Base-by-base conservation (phyloP, 129 eudicot species). In the Helianthus tuberosus region DNA sequence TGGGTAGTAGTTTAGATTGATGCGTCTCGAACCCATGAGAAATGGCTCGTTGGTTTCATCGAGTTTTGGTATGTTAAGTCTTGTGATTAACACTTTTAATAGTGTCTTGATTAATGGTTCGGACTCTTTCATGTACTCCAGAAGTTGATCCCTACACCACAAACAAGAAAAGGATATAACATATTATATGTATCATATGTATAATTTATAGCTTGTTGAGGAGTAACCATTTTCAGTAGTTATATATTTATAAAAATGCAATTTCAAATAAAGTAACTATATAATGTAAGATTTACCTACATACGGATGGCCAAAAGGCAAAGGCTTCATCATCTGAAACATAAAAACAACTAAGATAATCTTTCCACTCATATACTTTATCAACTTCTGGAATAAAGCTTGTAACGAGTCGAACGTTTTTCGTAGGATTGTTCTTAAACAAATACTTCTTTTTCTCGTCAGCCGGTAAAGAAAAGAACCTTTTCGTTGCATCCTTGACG, bases 371-470 rank as follows among this genome's bases (percentile, higher is more conserved):
- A 53, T 78, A 57, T 35, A 75, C 91, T 71, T 76, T 81, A 35
- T 88, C 95, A 6, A 77, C 81, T 48, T 77, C 75, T 7, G 91
- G 88, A 62, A 80, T 71, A 48, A 85, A 86, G 80, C 95, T 88
- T 5, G 86, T 75, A 54, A 51, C 66, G 9, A 82, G 72, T 62
- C 83, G 50, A 60, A 85, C 89, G 16, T 75, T 74, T 35, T 70
- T 75, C 8, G 82, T 68, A 2, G 77, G 85, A 15, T 82, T 71
- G 44, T 79, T 79, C n/a, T 79, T 85, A 66, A 75, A 81, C 66
- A 78, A 69, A 52, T 75, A 86, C 75, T 86, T 86, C 78, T 75
- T 81, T 85, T 83, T 89, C 84, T 89, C 91, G n/a, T 73, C 75
- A 25, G 76, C 77, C 0, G 87, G 84, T 76, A 81, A 57, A n/a